Evolutionary conservation across 306 rosid species (phyloP).

Genomic region (Cucurbita ficifolia): DNA sequence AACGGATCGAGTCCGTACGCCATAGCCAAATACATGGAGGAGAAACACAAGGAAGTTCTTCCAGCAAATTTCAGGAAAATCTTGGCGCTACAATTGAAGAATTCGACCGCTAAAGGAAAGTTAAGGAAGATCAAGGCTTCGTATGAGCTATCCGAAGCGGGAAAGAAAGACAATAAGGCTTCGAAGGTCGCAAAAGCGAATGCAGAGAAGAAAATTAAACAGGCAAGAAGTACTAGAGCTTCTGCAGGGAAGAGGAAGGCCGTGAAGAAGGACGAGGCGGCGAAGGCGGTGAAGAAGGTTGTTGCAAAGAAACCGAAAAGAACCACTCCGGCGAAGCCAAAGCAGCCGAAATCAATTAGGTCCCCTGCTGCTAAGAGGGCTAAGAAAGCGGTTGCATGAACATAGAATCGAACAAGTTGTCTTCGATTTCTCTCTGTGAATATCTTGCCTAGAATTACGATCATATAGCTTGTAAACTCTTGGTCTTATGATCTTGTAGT

Average conservation of each 20-base stretch:
- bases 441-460: background rate
- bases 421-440: background rate
- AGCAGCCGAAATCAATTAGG: slow-evolving; percentile 58
- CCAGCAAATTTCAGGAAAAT: slow-evolving; percentile 72
- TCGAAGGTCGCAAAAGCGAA: slow-evolving; percentile 7
- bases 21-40: slow-evolving; percentile 79
- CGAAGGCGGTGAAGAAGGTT: slow-evolving; percentile 11
- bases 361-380: slow-evolving; percentile 45
- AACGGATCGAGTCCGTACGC: slow-evolving; percentile 85
- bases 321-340: slow-evolving; percentile 43
- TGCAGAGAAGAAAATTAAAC: slow-evolving; percentile 10
- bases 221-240: background rate
- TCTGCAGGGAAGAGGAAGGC: slow-evolving; percentile 10
- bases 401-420: background rate
- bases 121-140: slow-evolving; percentile 73
- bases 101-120: slow-evolving; percentile 50
- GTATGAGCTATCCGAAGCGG: slow-evolving; percentile 40
- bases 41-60: slow-evolving; percentile 55
- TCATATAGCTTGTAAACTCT: background rate
- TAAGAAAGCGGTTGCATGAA: slow-evolving; percentile 25
- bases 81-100: slow-evolving; percentile 57
- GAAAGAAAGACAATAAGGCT: slow-evolving; percentile 11
- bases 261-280: slow-evolving; percentile 5
- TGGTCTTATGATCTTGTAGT: background rate
- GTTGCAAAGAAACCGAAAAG: slow-evolving; percentile 28